These are phyloP conservation scores for Geotrichum fermentans DNA, from an alignment of 1,139 yeast genomes.

Conservation along the genomic window DNA sequence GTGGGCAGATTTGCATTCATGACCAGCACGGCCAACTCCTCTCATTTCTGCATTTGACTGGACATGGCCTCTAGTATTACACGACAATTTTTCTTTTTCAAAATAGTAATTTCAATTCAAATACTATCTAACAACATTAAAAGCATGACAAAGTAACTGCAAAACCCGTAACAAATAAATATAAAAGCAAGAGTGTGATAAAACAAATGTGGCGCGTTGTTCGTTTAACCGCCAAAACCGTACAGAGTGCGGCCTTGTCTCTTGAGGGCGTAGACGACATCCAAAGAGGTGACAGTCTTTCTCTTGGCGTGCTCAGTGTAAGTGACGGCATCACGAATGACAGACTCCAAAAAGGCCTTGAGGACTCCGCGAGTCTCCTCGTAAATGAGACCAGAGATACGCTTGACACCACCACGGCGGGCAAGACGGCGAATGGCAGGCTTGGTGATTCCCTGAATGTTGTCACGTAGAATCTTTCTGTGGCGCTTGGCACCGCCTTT, in stretches of 20 bases:
- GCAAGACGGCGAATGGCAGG: constrained; percentile 99
- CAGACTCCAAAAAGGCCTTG: constrained; percentile 92
- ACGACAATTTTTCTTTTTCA: background rate
- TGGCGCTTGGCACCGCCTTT: constrained; percentile 99
- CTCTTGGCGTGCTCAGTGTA: constrained; percentile 99
- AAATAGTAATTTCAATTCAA: background rate
- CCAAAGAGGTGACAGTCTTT: constrained; percentile 98
- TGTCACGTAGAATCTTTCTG: constrained; percentile 98
- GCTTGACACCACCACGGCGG: constrained; percentile 99
- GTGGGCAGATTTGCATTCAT: no score
- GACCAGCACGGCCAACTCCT: no score
- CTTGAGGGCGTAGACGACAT: constrained; percentile 98
- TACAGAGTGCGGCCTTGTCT: constrained; percentile 99
- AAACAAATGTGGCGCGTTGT: background rate
- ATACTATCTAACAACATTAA: background rate
- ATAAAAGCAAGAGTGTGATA: no score
- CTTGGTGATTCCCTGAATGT: constrained; percentile 99
- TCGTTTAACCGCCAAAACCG: constrained; percentile 95
- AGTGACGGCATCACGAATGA: constrained; percentile 97
- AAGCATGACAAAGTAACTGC: background rate
- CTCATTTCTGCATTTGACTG: no score
- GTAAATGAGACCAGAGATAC: constrained; percentile 97
- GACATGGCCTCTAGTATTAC: background rate
- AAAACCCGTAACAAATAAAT: background rate
- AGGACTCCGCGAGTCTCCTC: constrained; percentile 98